phyloP scores from a whole-genome alignment of 352 stramenopile genomes.

The Phytophthora macrochlamydospora region DNA sequence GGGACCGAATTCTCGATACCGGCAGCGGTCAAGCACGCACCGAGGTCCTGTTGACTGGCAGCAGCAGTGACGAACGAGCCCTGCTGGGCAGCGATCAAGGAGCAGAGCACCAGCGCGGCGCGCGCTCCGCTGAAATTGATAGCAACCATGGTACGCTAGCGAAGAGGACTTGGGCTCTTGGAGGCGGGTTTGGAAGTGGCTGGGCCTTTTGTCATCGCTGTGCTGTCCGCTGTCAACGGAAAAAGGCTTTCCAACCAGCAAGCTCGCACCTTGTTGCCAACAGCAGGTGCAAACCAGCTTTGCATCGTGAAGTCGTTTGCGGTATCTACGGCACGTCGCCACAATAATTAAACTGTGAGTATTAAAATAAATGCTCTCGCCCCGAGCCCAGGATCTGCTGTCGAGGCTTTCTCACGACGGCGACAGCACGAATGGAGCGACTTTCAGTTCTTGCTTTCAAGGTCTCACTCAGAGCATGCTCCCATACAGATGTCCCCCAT shows the following conservation, averaged over 20 bases:
- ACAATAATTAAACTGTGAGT: neutral
- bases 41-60: constrained; percentile 8
- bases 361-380: too few relatives aligned
- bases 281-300: neutral
- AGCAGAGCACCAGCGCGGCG: constrained; percentile 29
- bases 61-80: constrained; percentile 11
- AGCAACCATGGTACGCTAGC: constrained; percentile 24
- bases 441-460: neutral
- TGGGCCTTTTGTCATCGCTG: neutral
- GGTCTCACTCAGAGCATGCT: too few relatives aligned
- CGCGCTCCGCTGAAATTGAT: constrained; percentile 14
- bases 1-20: constrained; percentile 25
- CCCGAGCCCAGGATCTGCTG: constrained; percentile 4
- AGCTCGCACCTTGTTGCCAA: neutral
- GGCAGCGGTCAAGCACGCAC: constrained; percentile 2
- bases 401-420: constrained; percentile 4
- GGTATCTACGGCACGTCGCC: neutral
- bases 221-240: neutral
- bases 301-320: constrained; percentile 16
- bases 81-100: constrained; percentile 24
- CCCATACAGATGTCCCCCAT: neutral
- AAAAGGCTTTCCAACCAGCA: constrained; percentile 2
- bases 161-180: constrained; percentile 16
- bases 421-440: constrained; percentile 3
- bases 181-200: constrained; percentile 25